A percentile compares a stretch with the other conserved stretches of the same genome.
Conservation (phyloP, 768 basidiomycete species). For the Panaeolus cyanescens region DNA sequence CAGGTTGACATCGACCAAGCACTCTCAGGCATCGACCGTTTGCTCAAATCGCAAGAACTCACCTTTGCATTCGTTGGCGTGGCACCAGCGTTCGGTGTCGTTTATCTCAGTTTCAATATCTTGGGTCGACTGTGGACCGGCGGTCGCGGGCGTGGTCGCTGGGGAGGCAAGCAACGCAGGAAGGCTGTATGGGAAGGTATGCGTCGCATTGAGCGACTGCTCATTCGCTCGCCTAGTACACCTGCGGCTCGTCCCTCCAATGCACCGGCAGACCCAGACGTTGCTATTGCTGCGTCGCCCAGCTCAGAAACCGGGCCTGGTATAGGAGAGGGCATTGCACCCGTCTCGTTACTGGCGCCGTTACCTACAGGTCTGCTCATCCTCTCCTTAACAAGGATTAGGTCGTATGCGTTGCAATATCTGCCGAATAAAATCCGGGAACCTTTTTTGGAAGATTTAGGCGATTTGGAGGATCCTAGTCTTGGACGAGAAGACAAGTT, state of each 20-base stretch:
- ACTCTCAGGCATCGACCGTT: conserved; percentile 86
- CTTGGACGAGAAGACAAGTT: conserved; percentile 71
- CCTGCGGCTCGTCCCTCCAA: background rate
- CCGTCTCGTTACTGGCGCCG: conserved; percentile 37
- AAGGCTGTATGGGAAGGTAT: conserved; percentile 65
- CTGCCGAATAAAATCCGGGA: conserved; percentile 56
- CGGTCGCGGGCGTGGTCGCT: conserved; percentile 46
- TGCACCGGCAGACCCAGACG: background rate
- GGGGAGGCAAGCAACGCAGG: conserved; percentile 58
- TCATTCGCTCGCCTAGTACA: conserved; percentile 42
- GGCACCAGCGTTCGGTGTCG: conserved; percentile 82
- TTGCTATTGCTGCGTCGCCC: background rate
- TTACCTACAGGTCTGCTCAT: conserved; percentile 76
- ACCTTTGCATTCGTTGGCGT: conserved; percentile 98
- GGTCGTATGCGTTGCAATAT: conserved; percentile 59
- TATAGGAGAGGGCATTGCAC: background rate
- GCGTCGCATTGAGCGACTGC: conserved; percentile 72
- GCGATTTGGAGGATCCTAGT: conserved; percentile 74
- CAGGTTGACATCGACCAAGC: conserved; percentile 94
- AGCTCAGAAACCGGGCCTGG: conserved; percentile 17
- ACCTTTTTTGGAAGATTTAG: conserved; percentile 83
- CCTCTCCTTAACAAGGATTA: conserved; percentile 67
- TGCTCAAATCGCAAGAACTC: conserved; percentile 91
- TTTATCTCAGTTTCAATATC: conserved; percentile 67
- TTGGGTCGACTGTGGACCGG: conserved; percentile 49